Conservation (phyloP, 495 filamentous ascomycete species). For the Tuber indicum region DNA sequence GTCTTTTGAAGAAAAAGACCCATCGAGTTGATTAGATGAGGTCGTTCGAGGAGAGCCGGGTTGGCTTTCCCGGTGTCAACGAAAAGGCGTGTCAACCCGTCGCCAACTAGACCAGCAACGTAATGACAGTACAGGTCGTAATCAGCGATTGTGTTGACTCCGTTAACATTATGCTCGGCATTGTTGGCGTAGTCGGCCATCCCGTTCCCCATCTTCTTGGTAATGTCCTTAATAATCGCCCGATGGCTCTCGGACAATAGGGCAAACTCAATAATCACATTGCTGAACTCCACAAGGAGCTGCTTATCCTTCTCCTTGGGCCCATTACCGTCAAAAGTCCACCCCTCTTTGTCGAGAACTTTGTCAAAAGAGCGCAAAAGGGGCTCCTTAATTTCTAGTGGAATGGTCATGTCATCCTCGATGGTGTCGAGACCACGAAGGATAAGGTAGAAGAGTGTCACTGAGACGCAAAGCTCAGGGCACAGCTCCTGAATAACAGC, state of each 20-base stretch:
- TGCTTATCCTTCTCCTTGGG: slow-evolving; percentile 92
- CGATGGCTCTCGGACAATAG: slow-evolving; percentile 80
- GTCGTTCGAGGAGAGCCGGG: slow-evolving; percentile 68
- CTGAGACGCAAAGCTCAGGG: slow-evolving; percentile 81
- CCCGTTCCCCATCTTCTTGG: slow-evolving; percentile 90
- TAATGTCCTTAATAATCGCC: slow-evolving; percentile 88
- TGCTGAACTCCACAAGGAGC: slow-evolving; percentile 83
- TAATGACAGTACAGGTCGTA: slow-evolving; percentile 97
- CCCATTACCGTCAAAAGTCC: slow-evolving; percentile 79
- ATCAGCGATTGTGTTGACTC: slow-evolving; percentile 74
- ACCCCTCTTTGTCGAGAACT: slow-evolving; percentile 71
- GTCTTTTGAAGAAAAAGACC: slow-evolving; percentile 95
- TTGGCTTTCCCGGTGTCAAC: slow-evolving; percentile 85
- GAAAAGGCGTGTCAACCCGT: slow-evolving; percentile 85
- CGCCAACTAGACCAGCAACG: slow-evolving; percentile 92
- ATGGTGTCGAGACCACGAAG: slow-evolving; percentile 90
- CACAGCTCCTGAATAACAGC: slow-evolving; percentile 93
- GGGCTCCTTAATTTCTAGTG: slow-evolving; percentile 72
- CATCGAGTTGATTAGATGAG: slow-evolving; percentile 85
- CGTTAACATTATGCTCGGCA: slow-evolving; percentile 66
- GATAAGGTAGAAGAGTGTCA: slow-evolving; percentile 88
- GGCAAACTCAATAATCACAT: slow-evolving; percentile 77
- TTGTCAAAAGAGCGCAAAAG: slow-evolving; percentile 74
- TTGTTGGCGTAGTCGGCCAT: slow-evolving; percentile 94
- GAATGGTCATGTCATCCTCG: slow-evolving; percentile 95